Base-by-base conservation (phyloP, 1,284 basidiomycete genomes). In the Trichosporon sp. region DNA sequence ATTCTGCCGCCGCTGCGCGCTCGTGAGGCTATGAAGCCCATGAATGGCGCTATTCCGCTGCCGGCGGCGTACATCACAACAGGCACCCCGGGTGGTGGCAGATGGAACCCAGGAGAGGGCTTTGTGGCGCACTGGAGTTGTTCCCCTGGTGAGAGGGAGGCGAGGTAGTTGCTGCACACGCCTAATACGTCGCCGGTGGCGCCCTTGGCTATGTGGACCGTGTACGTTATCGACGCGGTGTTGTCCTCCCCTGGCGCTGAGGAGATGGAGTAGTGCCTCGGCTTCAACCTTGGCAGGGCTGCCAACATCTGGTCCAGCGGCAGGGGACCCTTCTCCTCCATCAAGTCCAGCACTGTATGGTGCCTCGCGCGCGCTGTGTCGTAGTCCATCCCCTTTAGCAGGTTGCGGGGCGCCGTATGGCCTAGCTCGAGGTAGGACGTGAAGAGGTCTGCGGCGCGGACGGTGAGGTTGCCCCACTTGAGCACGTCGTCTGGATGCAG, bases 251-350 rank as follows among this genome's bases (percentile, higher is more conserved):
- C 75, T 1, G 84, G 84, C 0, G 83, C 84, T 5, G 83, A 84
- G 1, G 84, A 84, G 68, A 85, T 85, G 0, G 83, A 85, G 73
- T 85, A 85, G 71, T 84, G 82, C 7, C 81, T 67, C n/a, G 85
- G 70, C 29, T 80, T 67, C 67, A 85, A 78, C 52, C 80, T 76
- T 2, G 78, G 69, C 67, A 82, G 74, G 23, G 72, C 68, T 21
- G 84, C 83, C 33, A 85, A 76, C 54, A 85, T 77, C 65, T 83
- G 72, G 70, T 82, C 83, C 62, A 83, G 67, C 14, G 83, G 76
- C 65, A 76, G 77, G 5, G 72, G 72, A 9, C 81, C 72, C 10
- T 72, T 64, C 19, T 82, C 74, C 7, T 70, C 57, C 19, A 58
- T 33, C 33, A 58, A 13, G 57, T 58, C 57, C 25, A 58, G 57